Evolutionary conservation across 345 rosid genomes (phyloP).

Genomic region (Bruguiera gymnorhiza): DNA sequence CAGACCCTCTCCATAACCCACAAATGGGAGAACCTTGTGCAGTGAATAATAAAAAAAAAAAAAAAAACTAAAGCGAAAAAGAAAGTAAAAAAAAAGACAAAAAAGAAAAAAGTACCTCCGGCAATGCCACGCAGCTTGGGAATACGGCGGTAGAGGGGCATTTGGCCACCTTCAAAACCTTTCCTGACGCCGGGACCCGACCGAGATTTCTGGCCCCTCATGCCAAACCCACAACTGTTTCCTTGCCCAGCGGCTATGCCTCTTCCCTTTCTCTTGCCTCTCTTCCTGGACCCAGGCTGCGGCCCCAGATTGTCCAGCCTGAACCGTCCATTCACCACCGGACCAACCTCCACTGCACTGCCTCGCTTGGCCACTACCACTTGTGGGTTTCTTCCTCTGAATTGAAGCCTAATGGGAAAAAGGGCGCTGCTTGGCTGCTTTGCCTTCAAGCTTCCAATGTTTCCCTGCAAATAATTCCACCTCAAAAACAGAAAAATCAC

Average conservation of each 20-base stretch:
- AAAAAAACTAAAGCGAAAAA: neutral
- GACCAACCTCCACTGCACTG: constrained; percentile 5
- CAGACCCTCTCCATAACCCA: no score
- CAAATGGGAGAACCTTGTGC: no score
- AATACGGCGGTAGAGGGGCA: constrained; percentile 84
- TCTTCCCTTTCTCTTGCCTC: constrained; percentile 84
- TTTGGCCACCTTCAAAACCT: constrained; percentile 97
- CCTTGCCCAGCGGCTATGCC: constrained; percentile 92
- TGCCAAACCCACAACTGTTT: constrained; percentile 86
- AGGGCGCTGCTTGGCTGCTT: neutral
- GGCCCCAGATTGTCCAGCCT: constrained; percentile 82
- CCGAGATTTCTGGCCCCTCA: constrained; percentile 98
- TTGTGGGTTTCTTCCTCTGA: neutral
- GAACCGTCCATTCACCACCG: constrained; percentile 38
- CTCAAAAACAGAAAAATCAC: neutral
- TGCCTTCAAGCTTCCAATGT: neutral
- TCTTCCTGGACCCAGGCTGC: constrained; percentile 90
- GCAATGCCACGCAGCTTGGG: constrained; percentile 94
- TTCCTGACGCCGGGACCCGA: constrained; percentile 84
- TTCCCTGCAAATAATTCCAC: neutral
- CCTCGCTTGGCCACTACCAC: constrained; percentile 38
- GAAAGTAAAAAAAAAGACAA: neutral
- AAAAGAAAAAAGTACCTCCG: constrained; percentile 50
- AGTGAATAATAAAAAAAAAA: no score
- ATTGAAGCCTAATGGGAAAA: no score